Conservation (phyloP, 2,329 filamentous ascomycete genomes). For the Neofusicoccum parvum region DNA sequence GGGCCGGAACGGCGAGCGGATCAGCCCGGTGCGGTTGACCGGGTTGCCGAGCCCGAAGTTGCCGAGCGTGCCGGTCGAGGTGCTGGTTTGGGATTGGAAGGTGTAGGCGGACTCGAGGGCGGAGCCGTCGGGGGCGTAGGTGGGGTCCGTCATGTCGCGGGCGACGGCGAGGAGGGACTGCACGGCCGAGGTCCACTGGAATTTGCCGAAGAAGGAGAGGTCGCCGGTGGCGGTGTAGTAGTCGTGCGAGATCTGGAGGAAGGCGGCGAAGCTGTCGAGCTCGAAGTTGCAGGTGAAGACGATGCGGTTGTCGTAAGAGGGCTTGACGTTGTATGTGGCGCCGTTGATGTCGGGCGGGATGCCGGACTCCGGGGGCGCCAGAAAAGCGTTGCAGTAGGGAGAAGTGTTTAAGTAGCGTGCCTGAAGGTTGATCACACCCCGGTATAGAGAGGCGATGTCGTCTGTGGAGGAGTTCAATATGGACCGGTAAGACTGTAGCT, state of each 20-base stretch:
- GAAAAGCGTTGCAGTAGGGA: slow-evolving; percentile 57
- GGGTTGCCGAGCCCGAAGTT: slow-evolving; percentile 59
- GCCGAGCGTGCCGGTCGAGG: slow-evolving; percentile 50
- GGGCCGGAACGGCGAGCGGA: slow-evolving; percentile 53
- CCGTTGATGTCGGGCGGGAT: slow-evolving; percentile 43
- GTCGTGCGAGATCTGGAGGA: slow-evolving; percentile 51
- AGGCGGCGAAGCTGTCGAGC: slow-evolving; percentile 55
- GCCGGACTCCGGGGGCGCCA: slow-evolving; percentile 52
- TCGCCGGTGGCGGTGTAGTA: slow-evolving; percentile 54
- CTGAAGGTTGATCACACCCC: slow-evolving; percentile 72
- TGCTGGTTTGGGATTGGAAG: slow-evolving; percentile 46
- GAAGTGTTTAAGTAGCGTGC: slow-evolving; percentile 66
- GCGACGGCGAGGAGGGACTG: slow-evolving; percentile 49
- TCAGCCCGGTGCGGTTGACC: slow-evolving; percentile 50
- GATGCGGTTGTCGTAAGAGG: slow-evolving; percentile 44
- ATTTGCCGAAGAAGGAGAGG: slow-evolving; percentile 49
- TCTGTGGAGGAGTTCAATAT: slow-evolving; percentile 59
- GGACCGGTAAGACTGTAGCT: slow-evolving; percentile 70
- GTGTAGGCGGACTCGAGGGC: slow-evolving; percentile 48
- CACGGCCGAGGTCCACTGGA: slow-evolving; percentile 50
- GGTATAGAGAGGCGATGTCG: slow-evolving; percentile 67
- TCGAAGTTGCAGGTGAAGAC: slow-evolving; percentile 60
- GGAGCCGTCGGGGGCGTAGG: slow-evolving; percentile 49
- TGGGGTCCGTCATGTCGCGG: slow-evolving; percentile 50
- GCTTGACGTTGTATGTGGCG: slow-evolving; percentile 48